Evolutionary conservation across 169 alveolate species (phyloP).

Genomic region (Cryptosporidium canis): DNA sequence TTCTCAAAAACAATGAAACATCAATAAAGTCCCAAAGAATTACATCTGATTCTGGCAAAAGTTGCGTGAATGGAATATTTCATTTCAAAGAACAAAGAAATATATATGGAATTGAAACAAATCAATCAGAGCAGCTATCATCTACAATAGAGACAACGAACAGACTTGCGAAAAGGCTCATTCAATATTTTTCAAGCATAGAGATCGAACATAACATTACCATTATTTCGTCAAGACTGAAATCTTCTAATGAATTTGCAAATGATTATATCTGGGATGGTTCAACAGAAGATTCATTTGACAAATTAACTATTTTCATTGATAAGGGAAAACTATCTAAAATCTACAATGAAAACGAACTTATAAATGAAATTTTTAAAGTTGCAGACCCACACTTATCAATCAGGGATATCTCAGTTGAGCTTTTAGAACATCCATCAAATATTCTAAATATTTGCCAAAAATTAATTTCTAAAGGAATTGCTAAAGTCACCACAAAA

Average conservation of each 20-base stretch:
- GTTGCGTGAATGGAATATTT: not conserved
- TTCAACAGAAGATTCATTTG: not conserved
- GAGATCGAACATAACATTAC: not conserved
- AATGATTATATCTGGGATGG: not conserved
- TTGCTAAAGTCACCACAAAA: conserved; percentile 9
- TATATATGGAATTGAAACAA: not conserved
- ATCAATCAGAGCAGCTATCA: not conserved
- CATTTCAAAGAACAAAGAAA: not conserved
- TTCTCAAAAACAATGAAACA: not conserved
- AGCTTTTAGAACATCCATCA: conserved; percentile 43
- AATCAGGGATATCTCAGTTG: conserved; percentile 40
- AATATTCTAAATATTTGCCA: conserved; percentile 2
- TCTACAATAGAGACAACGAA: conserved; percentile 5
- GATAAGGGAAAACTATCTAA: conserved; percentile 15
- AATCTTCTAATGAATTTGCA: not conserved
- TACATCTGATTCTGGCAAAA: not conserved
- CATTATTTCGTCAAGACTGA: not conserved
- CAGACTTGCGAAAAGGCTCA: not conserved
- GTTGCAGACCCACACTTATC: conserved; percentile 54
- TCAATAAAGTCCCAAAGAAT: not conserved
- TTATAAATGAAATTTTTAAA: not conserved
- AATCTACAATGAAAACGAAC: conserved; percentile 1
- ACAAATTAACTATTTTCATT: conserved; percentile 18
- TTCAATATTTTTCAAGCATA: not conserved
- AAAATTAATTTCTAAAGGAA: not conserved